Percentiles rank a stretch among this genome's conserved stretches.
Evolutionary conservation across 768 basidiomycete species (phyloP).

Genomic region (Galerina marginata): DNA sequence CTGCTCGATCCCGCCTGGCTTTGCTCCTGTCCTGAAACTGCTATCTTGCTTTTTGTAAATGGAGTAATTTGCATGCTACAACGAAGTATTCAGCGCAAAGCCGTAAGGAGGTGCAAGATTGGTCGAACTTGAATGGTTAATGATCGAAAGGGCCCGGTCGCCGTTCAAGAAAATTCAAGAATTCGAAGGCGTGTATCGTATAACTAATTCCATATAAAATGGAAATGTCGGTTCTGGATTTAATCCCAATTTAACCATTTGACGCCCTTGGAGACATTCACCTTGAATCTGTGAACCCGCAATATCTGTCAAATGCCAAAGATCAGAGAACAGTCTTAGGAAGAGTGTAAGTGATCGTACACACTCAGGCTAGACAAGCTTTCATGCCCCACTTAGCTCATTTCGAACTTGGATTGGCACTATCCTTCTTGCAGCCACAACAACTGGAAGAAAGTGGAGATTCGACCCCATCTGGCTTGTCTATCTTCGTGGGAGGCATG

Average conservation of each 20-base stretch:
- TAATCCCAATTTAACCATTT: constrained; percentile 20
- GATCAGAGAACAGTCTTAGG: not conserved
- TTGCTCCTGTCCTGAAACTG: too few species aligned
- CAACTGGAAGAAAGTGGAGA: constrained; percentile 5
- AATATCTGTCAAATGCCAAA: constrained; percentile 4
- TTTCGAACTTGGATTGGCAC: constrained; percentile 6
- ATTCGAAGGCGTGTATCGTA: not conserved
- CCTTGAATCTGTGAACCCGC: not conserved
- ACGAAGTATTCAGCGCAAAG: too few species aligned
- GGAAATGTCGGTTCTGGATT: not conserved
- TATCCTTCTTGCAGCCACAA: constrained; percentile 19
- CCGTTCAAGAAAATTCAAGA: not conserved
- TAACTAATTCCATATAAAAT: not conserved
- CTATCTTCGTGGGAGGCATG: too few species aligned
- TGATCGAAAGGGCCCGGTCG: too few species aligned
- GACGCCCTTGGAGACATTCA: constrained; percentile 18
- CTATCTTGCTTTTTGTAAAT: too few species aligned
- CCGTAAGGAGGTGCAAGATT: too few species aligned
- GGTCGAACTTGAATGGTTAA: too few species aligned
- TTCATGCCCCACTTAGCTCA: constrained; percentile 24
- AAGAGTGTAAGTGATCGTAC: not conserved
- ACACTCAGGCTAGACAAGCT: constrained; percentile 19
- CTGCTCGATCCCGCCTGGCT: too few species aligned
- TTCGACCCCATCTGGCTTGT: too few species aligned
- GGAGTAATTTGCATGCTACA: too few species aligned